phyloP scores from a whole-genome alignment of 1,139 yeast genomes.

The Geotrichum europaeum region DNA sequence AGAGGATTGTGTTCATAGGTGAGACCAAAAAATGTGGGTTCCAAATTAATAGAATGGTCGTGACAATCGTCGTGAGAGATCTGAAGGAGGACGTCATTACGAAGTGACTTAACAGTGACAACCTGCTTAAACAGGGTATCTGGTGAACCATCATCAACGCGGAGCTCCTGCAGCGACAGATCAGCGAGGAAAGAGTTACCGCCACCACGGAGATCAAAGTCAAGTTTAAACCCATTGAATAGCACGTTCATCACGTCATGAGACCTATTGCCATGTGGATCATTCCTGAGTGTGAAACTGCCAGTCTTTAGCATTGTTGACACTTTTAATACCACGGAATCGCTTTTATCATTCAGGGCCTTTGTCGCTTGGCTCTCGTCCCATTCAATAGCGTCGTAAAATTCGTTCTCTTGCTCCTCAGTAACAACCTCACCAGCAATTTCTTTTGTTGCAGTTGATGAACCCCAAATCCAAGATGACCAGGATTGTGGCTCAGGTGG shows the following conservation, averaged over 20 bases:
- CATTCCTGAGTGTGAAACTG: slow-evolving; percentile 54
- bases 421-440: slow-evolving; percentile 27
- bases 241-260: slow-evolving; percentile 67
- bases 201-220: slow-evolving; percentile 55
- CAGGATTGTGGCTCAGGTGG: slow-evolving; percentile 24
- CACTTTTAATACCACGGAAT: slow-evolving; percentile 59
- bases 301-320: slow-evolving; percentile 68
- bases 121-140: slow-evolving; percentile 71
- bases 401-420: slow-evolving; percentile 51
- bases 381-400: slow-evolving; percentile 90
- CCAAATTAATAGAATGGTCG: slow-evolving; percentile 20
- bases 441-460: slow-evolving; percentile 29
- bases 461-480: slow-evolving; percentile 38
- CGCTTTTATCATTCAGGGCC: slow-evolving; percentile 63
- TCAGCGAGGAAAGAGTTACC: slow-evolving; percentile 69
- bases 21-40: slow-evolving; percentile 69
- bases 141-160: slow-evolving; percentile 81
- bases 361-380: slow-evolving; percentile 59
- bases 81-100: slow-evolving; percentile 29
- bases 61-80: slow-evolving; percentile 17
- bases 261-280: slow-evolving; percentile 30
- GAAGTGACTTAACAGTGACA: slow-evolving; percentile 72
- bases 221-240: slow-evolving; percentile 72
- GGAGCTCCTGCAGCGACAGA: slow-evolving; percentile 71
- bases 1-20: slow-evolving; percentile 82